Base-by-base conservation (phyloP, 106 monocot genomes). In the Chionographis japonica region DNA sequence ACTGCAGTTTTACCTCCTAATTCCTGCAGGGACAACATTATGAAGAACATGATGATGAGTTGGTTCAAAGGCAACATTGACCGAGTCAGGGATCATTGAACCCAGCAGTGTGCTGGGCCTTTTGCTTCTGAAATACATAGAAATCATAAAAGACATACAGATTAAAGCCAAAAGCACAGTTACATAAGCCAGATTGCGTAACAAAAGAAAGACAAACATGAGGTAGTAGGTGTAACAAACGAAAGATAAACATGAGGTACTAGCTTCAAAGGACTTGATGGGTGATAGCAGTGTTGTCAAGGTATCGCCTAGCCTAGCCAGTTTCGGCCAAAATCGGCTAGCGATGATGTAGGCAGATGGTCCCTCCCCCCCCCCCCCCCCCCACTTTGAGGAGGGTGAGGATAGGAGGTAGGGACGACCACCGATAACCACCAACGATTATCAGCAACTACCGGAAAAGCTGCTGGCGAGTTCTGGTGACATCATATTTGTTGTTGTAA, bases 31-130 rank as follows among this genome's bases (percentile, higher is more conserved):
- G 18, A 80, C 84, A 58, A 78, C 86, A 74, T 87, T 72, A 54
- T 97, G 95, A 81, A 92, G 37, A 76, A 97, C 78, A 77, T 92
- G 89, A 77, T 95, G 95, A 75, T 92, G 65, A 52, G 78, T 62
- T 65, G 86, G 78, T 56, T 92, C 89, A 14, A 89, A 78, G 40
- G 86, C 95, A 70, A 82, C 88, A 71, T 77, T 91, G 61, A 95
- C 58, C 13, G 88, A 73, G 18, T 82, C 78, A 65, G 94, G 88
- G 52, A 95, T 83, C 54, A 95, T 62, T 43, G 91, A 88, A 35
- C 95, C 81, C 52, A 97, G 74, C 36, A 92, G 40, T 37, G 75
- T 73, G 40, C 65, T 78, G 38, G 80, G 70, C 74, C 71, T 88
- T 59, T 67, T 78, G 46, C 71, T 68, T 60, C 67, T 74, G 55